Conservation (phyloP, 1,284 basidiomycete genomes). For the Dichomitus squalens region DNA sequence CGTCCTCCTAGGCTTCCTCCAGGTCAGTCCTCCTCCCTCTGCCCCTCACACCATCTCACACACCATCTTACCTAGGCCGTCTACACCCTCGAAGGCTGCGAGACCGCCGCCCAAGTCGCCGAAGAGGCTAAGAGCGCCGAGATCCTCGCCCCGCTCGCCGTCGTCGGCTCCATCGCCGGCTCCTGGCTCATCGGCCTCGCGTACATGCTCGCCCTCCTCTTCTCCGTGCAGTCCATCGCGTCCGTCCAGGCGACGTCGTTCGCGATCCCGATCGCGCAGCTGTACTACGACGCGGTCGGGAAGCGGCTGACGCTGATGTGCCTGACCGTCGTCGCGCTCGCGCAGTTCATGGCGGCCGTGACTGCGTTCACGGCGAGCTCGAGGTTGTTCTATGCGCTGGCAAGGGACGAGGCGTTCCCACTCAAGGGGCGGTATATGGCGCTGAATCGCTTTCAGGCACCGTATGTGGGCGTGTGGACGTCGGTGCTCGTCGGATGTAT, state of each 20-base stretch:
- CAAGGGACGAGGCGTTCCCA: slow-evolving; percentile 55
- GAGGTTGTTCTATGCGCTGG: slow-evolving; percentile 57
- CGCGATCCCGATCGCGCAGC: slow-evolving; percentile 60
- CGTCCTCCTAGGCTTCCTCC: slow-evolving; percentile 58
- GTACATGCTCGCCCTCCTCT: slow-evolving; percentile 63
- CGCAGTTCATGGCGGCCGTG: slow-evolving; percentile 59
- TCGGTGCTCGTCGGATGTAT: slow-evolving; percentile 56
- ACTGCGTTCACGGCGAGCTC: slow-evolving; percentile 66
- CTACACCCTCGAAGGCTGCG: slow-evolving; percentile 64
- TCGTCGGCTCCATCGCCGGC: slow-evolving; percentile 57
- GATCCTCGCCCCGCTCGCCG: slow-evolving; percentile 56
- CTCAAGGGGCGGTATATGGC: slow-evolving; percentile 48
- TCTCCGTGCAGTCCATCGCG: slow-evolving; percentile 56
- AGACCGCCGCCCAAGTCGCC: slow-evolving; percentile 64
- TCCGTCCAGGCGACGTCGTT: slow-evolving; percentile 50
- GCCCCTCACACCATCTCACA: not conserved
- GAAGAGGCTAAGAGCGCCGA: slow-evolving; percentile 62
- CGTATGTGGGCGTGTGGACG: slow-evolving; percentile 58
- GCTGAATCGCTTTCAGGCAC: slow-evolving; percentile 56
- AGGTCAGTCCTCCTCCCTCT: not conserved
- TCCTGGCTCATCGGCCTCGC: slow-evolving; percentile 62
- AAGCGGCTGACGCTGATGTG: slow-evolving; percentile 51
- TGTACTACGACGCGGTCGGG: slow-evolving; percentile 60
- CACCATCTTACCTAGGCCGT: slow-evolving; percentile 47
- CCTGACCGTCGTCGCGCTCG: slow-evolving; percentile 49